Evolutionary conservation across 2,329 filamentous ascomycete genomes (phyloP), one percentile per base, ranked within the genome.

Genomic region (Fusarium sacchari): DNA sequence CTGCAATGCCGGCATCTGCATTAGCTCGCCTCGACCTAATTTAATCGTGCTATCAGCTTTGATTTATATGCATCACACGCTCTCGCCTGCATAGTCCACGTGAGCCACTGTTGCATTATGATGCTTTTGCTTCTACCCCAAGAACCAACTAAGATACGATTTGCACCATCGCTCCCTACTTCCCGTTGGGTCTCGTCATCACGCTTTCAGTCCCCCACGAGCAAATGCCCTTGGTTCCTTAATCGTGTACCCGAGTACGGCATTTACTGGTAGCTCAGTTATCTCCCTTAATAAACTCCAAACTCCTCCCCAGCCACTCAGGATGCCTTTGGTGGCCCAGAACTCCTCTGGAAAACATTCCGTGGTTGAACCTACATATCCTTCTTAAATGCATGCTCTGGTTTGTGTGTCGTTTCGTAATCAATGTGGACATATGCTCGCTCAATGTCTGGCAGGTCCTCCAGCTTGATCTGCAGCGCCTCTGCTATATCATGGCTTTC

Each of bases 391-490:
- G 84, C 84, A 77, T 91, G 95, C 85, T 98, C 95, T 1, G 96
- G 96, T 82, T 96, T 95, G 82, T 98, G 96, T 24, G 93, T 95
- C 8, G 95, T 98, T 85, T 98, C 96, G 78, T 97, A 98, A 82
- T 99, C 96, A 24, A 98, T 95, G 81, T 99, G 96, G 26, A 98
- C 96, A 80, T 98, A 98, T 0, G 95, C 95, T 67, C 96, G 86
- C 87, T 98, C 96, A 15, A 98, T 92, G 80, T 97, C 92, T 0
- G 96, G 96, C 72, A 99, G 83, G 64, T 92, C 93, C 87, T 99
- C 96, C 6, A 98, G 87, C 85, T 98, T 98, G 71, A 93, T 93
- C 86, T 99, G 96, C 77, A 99, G 86, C 77, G 93, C 95, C 83
- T 99, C 96, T 1, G 96, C 96, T 18, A 98, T 90, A 79, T 99